Base-by-base conservation (phyloP, 345 rosid genomes). In the Brassica nigra region DNA sequence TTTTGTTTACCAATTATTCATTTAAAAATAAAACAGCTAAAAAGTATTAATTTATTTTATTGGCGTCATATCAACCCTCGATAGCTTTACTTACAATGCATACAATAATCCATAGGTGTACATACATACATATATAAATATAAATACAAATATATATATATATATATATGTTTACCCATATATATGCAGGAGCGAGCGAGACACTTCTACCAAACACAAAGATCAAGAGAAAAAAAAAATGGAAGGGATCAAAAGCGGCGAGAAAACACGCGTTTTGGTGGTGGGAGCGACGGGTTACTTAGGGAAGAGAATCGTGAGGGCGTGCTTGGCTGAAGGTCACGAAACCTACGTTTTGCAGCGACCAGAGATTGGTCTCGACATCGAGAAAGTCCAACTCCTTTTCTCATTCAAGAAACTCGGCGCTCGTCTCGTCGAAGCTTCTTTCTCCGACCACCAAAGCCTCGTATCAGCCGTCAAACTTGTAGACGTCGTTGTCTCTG, bases 221-320 rank as follows among this genome's bases (percentile, higher is more conserved):
- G 3, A 66, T 14, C 65, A 16, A 52, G 8, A 23, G 27, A 16
- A n/a, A 34, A 11, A 23, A 23, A 34, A 62, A 15, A 75, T 80
- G 80, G 83, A 55, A 63, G 68, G 65, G 23, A 12, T 61, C 54
- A 65, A 64, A 63, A 1, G 10, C 63, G 47, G 18, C 1, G 69
- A 75, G 57, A 81, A 87, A 83, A 71, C 84, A 52, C 74, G 81
- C 31, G 94, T 94, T 27, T 83, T 94, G 34, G 84, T 94, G 8
- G 81, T 89, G 8, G 96, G 94, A 15, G 98, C 88, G 20, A 92
- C 91, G 5, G 96, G 97, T 4, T 92, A 88, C 86, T 61, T 92
- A 42, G 98, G 98, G 57, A 92, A 82, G 91, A 85, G 96, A 62
- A 77, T 94, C 69, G 97, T 88, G 42, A 86, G 71, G 86, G 96